These are phyloP conservation scores for Cladophialophora immunda DNA, from an alignment of 2,329 filamentous ascomycete genomes.

Conservation along the genomic window DNA sequence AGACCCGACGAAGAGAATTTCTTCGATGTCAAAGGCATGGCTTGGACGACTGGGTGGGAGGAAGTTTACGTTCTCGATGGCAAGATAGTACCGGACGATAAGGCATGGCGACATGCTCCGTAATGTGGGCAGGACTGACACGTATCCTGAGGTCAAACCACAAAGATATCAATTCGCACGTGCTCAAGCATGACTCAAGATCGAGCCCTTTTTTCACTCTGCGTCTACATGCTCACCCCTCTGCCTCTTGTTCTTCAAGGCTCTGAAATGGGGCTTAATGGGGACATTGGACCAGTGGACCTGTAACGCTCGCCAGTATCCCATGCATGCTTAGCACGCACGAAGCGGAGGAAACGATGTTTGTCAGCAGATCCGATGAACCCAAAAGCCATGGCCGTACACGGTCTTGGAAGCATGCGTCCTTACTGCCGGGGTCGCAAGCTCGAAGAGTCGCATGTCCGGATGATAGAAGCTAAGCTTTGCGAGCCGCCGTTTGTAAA, in stretches of 20 bases:
- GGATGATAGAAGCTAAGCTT: neutral
- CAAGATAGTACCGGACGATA: slow-evolving; percentile 4
- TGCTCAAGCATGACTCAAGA: neutral
- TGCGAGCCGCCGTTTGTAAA: neutral
- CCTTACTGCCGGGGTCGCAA: neutral
- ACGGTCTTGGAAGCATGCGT: neutral
- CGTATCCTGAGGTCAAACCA: no score
- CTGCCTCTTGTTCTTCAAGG: no score
- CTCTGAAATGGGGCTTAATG: no score
- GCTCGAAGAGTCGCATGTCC: neutral
- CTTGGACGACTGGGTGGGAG: slow-evolving; percentile 14
- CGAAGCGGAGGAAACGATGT: neutral
- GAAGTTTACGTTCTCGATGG: slow-evolving; percentile 3
- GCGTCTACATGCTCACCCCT: no score
- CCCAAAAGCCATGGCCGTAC: neutral
- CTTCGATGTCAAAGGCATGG: slow-evolving; percentile 6
- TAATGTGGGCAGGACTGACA: neutral
- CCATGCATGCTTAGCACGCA: neutral
- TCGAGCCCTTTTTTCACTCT: neutral
- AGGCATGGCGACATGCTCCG: neutral
- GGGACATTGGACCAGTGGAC: no score
- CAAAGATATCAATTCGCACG: no score
- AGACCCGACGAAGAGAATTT: slow-evolving; percentile 14
- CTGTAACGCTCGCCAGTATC: neutral
- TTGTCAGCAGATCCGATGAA: neutral